Percentiles rank a stretch among this genome's conserved stretches.
These are phyloP conservation scores for Hypoxylon sp. DNA, from an alignment of 2,329 filamentous ascomycete species.

Conservation along the genomic window DNA sequence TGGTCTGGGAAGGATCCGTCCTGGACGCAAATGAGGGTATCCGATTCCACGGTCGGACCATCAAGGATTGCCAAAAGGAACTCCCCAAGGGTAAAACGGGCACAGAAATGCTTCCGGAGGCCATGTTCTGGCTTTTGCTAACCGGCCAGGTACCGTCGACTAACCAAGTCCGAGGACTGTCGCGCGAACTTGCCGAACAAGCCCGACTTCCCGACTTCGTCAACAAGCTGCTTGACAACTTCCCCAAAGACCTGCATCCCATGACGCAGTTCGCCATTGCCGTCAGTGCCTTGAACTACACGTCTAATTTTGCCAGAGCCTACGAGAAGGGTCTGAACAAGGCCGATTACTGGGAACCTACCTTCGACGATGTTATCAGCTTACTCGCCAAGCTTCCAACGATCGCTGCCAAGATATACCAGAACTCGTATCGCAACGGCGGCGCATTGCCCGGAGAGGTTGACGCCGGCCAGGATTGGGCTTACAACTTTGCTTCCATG, in stretches of 20 bases:
- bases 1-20: conserved; percentile 99
- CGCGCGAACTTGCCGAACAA: conserved; percentile 87
- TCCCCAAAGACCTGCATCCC: conserved; percentile 90
- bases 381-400: conserved; percentile 96
- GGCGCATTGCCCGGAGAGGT: conserved; percentile 80
- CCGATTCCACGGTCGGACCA: conserved; percentile 96
- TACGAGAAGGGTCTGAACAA: conserved; percentile 94
- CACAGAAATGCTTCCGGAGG: conserved; percentile 97
- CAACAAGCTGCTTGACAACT: conserved; percentile 86
- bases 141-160: conserved; percentile 91
- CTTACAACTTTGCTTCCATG: conserved; percentile 98
- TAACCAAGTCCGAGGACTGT: conserved; percentile 83
- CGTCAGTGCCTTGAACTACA: conserved; percentile 95
- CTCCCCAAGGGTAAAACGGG: conserved; percentile 92
- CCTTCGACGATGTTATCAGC: conserved; percentile 94
- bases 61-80: conserved; percentile 96
- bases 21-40: conserved; percentile 97
- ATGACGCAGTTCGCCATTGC: conserved; percentile 99
- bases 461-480: conserved; percentile 92
- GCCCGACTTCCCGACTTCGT: conserved; percentile 85
- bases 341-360: conserved; percentile 98
- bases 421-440: conserved; percentile 83
- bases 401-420: conserved; percentile 97
- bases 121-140: conserved; percentile 99
- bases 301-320: conserved; percentile 90